A percentile compares a stretch with the other conserved stretches of the same genome.
These are phyloP conservation scores for Geoglossum glabrum DNA, from an alignment of 495 filamentous ascomycete species.

Conservation along the genomic window DNA sequence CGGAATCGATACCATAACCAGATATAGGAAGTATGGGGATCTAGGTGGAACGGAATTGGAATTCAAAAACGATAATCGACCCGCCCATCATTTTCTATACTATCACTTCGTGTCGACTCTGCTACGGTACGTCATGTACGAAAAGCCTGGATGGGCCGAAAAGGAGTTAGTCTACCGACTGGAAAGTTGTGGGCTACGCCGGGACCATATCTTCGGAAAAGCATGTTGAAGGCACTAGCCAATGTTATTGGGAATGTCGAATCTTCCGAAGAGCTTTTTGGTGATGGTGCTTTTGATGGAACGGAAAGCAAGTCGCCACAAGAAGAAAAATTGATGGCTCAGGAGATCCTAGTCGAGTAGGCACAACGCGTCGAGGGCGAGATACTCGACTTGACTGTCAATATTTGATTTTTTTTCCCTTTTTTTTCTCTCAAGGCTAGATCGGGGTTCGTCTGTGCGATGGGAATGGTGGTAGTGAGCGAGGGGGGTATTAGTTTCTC, in stretches of 20 bases:
- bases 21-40: neutral
- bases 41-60: neutral
- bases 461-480: no score
- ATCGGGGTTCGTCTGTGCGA: no score
- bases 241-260: neutral
- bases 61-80: constrained; percentile 1
- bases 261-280: no score
- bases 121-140: neutral
- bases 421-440: no score
- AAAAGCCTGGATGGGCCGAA: neutral
- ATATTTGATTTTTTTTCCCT: no score
- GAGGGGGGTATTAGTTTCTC: no score
- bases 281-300: no score
- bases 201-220: constrained; percentile 2
- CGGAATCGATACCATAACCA: neutral
- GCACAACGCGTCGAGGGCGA: neutral
- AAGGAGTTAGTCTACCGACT: neutral
- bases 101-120: neutral
- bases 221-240: neutral
- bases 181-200: neutral
- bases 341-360: neutral
- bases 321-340: no score
- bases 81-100: neutral
- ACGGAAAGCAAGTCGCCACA: no score
- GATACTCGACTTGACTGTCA: neutral